A percentile compares a stretch with the other conserved stretches of the same genome.
Evolutionary conservation across 2,329 filamentous ascomycete genomes (phyloP).

Genomic region (Decorospora gaudefroyi): DNA sequence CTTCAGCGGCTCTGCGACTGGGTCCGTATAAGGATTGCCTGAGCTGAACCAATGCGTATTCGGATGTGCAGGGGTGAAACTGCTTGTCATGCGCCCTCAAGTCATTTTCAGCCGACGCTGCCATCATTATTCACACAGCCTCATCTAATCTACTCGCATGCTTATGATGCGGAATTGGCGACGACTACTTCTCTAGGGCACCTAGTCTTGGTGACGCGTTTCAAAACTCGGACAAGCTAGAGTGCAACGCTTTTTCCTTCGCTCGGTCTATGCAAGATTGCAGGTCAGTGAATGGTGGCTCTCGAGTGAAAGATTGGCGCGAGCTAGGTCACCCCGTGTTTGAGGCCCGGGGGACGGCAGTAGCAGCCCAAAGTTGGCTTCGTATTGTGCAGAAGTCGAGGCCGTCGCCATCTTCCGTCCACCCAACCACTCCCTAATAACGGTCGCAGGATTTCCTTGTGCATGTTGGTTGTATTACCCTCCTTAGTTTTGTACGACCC

Average conservation of each 20-base stretch:
- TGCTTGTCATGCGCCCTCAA: slow-evolving; percentile 6
- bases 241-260: slow-evolving; percentile 19
- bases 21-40: slow-evolving; percentile 28
- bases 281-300: slow-evolving; percentile 16
- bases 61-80: slow-evolving; percentile 36
- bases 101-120: slow-evolving; percentile 8
- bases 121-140: neutral
- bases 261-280: slow-evolving; percentile 11
- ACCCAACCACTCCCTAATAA: slow-evolving; percentile 10
- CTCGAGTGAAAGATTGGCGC: slow-evolving; percentile 24
- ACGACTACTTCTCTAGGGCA: slow-evolving; percentile 5
- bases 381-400: slow-evolving; percentile 5
- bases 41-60: slow-evolving; percentile 25
- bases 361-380: slow-evolving; percentile 32
- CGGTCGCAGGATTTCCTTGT: slow-evolving; percentile 7
- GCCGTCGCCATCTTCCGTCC: slow-evolving; percentile 18
- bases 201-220: slow-evolving; percentile 16
- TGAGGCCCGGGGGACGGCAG: slow-evolving; percentile 26
- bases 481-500: slow-evolving; percentile 27
- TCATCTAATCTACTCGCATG: slow-evolving; percentile 18
- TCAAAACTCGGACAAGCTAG: slow-evolving; percentile 17
- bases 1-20: slow-evolving; percentile 34
- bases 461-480: slow-evolving; percentile 12
- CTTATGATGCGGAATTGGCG: slow-evolving; percentile 6
- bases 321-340: slow-evolving; percentile 21